Base-by-base conservation (phyloP, 2,329 filamentous ascomycete genomes). In the Chaetoscypha palmicola region DNA sequence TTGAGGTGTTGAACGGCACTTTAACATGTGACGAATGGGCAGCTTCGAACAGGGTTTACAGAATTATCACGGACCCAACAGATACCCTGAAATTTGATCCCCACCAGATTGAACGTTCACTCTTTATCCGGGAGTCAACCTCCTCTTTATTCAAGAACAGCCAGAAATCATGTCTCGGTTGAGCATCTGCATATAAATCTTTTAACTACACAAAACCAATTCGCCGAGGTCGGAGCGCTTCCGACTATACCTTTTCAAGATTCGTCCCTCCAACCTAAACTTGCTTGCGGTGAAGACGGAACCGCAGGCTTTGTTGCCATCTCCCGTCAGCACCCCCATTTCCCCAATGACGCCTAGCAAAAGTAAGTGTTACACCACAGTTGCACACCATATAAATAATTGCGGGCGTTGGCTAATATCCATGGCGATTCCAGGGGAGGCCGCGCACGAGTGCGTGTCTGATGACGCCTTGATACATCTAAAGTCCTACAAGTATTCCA, bases 401-500 rank as follows among this genome's bases (percentile, higher is more conserved):
- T n/a, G n/a, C n/a, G n/a, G n/a, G n/a, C n/a, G n/a, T n/a, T n/a
- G n/a, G n/a, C n/a, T n/a, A n/a, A n/a, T n/a, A n/a, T n/a, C n/a
- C n/a, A n/a, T n/a, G n/a, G n/a, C n/a, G n/a, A n/a, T n/a, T 46
- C 10, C 51, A 74, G 71, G 66, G 58, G 62, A 68, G 65, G 79
- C 80, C 41, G 75, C 70, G 45, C 77, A 81, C 56, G 81, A 83
- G 66, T 84, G 83, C 54, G 71, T 97, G 56, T 94, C 90, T 21
- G 88, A 95, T 59, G 89, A 97, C 60, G 88, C 88, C 43, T 77
- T 98, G 56, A 74, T 85, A 48, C 90, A 96, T 64, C 81, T 98
- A 58, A 92, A 89, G 68, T 82, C 83, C 48, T 98, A 98, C 80
- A 94, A 96, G 64, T 98, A 98, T 68, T 94, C 89, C 57, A 87